Base-by-base conservation (phyloP, 768 basidiomycete genomes). In the Saitozyma podzolica region DNA sequence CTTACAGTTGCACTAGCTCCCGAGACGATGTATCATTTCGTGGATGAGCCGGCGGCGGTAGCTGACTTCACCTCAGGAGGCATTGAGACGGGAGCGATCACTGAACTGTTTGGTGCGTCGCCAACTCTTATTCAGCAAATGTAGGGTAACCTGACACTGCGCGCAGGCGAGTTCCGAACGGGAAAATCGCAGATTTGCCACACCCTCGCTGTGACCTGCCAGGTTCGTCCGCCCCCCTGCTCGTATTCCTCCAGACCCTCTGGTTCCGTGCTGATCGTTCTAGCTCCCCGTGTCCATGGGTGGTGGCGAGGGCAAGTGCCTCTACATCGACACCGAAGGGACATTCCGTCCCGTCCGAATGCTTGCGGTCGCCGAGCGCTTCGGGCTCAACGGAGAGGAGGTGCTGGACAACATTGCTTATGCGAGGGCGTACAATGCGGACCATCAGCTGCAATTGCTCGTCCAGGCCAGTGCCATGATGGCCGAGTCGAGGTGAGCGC, bases 101-200 rank as follows among this genome's bases (percentile, higher is more conserved):
- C 96, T 0, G 96, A 99, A 79, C 83, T 99, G 37, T 97, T 96
- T 81, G 96, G 77, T 76, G 57, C 29, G 29, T 29, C 29, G 29
- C 14, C 41, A 41, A 16, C 29, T 29, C 56, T 39, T 17, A 54
- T 40, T 10, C 39, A 1, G 29, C 7, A 29, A 10, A 16, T 19
- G 54, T 47, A 17, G n/a, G 29, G 29, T 29, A 2, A 29, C 29
- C 29, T 29, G 29, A 29, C 29, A 29, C 29, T 29, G 2, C 16
- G 13, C 37, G 16, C 52, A 76, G 75, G 95, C 61, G 96, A 99
- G 81, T 99, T 99, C 81, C 85, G 96, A 68, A 98, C 96, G 9
- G 96, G 96, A 59, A 98, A 99, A 81, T 95, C 92, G 20, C 96
- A 99, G 75, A 85, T 99, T 52, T 98, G 96, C 77, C 96, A 99